Base-by-base conservation (phyloP, 78 protist genomes). In the Bigelowiella natans region DNA sequence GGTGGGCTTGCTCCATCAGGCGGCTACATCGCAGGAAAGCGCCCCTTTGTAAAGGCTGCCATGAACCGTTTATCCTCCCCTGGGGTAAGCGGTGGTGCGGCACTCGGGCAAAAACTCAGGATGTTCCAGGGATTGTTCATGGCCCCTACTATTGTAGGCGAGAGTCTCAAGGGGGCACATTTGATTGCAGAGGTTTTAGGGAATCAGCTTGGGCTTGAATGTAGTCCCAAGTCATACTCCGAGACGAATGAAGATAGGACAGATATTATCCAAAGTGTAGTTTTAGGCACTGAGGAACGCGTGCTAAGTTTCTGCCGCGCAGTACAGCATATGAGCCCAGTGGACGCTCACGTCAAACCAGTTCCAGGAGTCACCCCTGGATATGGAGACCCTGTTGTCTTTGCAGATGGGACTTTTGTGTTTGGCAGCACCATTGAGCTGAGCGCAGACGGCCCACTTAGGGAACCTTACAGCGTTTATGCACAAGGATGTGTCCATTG, bases 21-120 rank as follows among this genome's bases (percentile, higher is more conserved):
- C 1, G 84, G 84, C 38, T 39, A 90, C 36, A 28, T 89, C 1
- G 91, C 91, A 0, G 87, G 87, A 26, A n/a, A 83, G 38, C 38
- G 37, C 86, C 26, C 3, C 11, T 83, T 18, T 31, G 86, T 83
- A 18, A 18, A 51, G 51, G 91, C 91, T 0, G 91, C 91, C 0
- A 0, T 1, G 1, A 0, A 38, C 31, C 88, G 92, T 31, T 73
- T 91, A 39, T 38, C 85, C 36, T 64, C 88, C 0, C 93, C 93
- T 0, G 93, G 93, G 30, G 93, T 91, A 29, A 90, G 83, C 85
- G 93, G 93, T 29, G 93, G 93, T 36, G 93, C 93, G 37, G 87
- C 93, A 36, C 90, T 91, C 39, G 93, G 93, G 0, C 18, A 39
- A 39, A 91, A 82, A 0, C 93, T 87, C 37, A 51, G 73, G 73